Conservation (phyloP, 2,329 filamentous ascomycete species). For the Ceratocystis papillata region DNA sequence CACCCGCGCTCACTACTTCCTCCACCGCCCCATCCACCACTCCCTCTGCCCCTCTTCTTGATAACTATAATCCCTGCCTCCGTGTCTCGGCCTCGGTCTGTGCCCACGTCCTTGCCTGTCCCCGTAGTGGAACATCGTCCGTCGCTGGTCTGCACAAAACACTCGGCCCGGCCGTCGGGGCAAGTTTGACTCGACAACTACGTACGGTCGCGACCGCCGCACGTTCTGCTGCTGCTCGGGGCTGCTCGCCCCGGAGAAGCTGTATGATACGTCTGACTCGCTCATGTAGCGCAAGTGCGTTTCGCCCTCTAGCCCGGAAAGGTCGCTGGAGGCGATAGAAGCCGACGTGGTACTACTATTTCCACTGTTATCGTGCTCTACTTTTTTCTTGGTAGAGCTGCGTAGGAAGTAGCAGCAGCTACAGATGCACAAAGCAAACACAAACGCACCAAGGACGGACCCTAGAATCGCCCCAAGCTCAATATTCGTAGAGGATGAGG, state of each 20-base stretch:
- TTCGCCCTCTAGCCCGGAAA: neutral
- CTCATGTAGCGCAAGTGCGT: neutral
- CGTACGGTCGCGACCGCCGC: neutral
- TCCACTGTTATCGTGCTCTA: neutral
- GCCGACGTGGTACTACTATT: no score
- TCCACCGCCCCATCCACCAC: neutral
- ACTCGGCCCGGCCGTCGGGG: neutral
- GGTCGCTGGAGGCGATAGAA: neutral
- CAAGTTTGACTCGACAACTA: neutral
- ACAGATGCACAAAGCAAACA: slow-evolving; percentile 7
- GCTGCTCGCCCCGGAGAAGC: neutral
- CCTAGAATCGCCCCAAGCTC: slow-evolving; percentile 8
- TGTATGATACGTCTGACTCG: neutral
- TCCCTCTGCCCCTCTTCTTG: neutral
- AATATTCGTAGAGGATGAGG: neutral
- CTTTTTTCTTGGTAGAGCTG: neutral
- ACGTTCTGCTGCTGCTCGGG: neutral
- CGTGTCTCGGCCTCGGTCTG: neutral
- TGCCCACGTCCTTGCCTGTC: neutral
- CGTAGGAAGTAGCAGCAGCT: slow-evolving; percentile 3
- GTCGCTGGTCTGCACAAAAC: neutral
- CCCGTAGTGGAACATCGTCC: neutral
- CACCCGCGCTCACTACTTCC: neutral
- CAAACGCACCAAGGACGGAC: slow-evolving; percentile 2
- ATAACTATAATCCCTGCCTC: no score